Conservation (phyloP, 1,139 yeast species). For the Hansenula sp. region DNA sequence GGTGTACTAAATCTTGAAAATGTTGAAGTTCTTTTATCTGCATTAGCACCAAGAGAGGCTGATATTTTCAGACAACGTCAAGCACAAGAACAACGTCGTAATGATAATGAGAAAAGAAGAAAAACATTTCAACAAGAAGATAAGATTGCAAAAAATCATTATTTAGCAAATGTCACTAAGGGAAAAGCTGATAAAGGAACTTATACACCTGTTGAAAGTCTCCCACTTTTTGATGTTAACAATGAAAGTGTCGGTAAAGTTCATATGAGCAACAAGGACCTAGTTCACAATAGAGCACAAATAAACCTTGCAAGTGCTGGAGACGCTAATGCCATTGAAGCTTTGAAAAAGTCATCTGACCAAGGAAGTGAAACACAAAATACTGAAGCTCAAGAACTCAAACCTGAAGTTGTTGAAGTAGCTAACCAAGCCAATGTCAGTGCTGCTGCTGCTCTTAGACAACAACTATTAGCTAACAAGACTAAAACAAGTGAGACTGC, state of each 20-base stretch:
- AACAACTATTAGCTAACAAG: conserved; percentile 25
- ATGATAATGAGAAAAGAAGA: conserved; percentile 21
- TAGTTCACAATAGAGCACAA: conserved; percentile 49
- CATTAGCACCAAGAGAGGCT: conserved; percentile 70
- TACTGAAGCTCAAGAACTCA: conserved; percentile 22
- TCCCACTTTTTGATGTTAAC: conserved; percentile 70
- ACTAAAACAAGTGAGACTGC: conserved; percentile 2
- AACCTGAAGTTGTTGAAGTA: conserved; percentile 26
- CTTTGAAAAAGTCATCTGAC: not conserved
- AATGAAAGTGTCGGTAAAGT: conserved; percentile 70
- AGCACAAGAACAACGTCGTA: conserved; percentile 59
- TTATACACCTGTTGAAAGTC: conserved; percentile 59
- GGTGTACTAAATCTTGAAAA: conserved; percentile 74
- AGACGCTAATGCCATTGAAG: conserved; percentile 56
- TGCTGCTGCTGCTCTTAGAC: conserved; percentile 39
- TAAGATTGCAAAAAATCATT: conserved; percentile 15
- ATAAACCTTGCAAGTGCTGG: conserved; percentile 52
- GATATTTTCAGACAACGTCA: conserved; percentile 70
- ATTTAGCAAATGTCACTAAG: conserved; percentile 33
- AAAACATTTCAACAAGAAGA: conserved; percentile 16
- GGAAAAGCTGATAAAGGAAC: conserved; percentile 74
- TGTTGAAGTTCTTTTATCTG: conserved; percentile 66
- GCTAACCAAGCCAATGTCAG: conserved; percentile 32
- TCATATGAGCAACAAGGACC: conserved; percentile 64
- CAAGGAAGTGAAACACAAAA: conserved; percentile 43